Base-by-base conservation (phyloP, 2,329 filamentous ascomycete genomes). In the Hortaea werneckii region DNA sequence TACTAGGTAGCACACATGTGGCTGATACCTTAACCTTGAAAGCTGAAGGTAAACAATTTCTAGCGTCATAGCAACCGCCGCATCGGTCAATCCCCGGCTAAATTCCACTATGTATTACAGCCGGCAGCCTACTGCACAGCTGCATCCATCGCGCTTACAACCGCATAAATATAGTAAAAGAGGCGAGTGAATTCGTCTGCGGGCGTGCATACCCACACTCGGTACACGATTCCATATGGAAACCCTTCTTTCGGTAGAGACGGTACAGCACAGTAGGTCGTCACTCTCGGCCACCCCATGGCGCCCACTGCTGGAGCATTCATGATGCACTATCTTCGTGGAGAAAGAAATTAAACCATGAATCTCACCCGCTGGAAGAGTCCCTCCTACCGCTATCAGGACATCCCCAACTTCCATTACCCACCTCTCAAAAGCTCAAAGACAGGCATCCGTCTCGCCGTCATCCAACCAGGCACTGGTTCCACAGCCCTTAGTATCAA, bases 381-480 rank as follows among this genome's bases (percentile, higher is more conserved):
- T 45, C 51, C 50, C 12, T 44, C 50, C 28, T 42, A 41, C 28
- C 38, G 34, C n/a, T 11, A 37, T 29, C 42, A 45, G 38, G 42
- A 52, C 27, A 37, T 44, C 6, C 43, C 35, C n/a, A 54, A 56
- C 37, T 61, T 54, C 35, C 48, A 44, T 13, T 58, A 61, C 49
- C 46, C 47, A n/a, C 44, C 44, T 6, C 45, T 59, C 30, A 47
- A 45, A 13, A 54, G 54, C 44, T 40, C 49, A 29, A 55, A 51
- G 43, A 58, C 56, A n/a, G 50, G 54, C 47, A 61, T 61, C 13
- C 54, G 58, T 5, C 52, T 62, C 7, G 59, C 53, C 6, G 51
- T 50, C 29, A 50, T 61, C 27, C 48, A 52, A 29, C 57, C 54
- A 0, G 58, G 57, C 3, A 53, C 39, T 26, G 57, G 58, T 12